Percentiles rank a stretch among this genome's conserved stretches.
Evolutionary conservation across 1,284 basidiomycete species (phyloP).

Genomic region (Sporisorium scitamineum): DNA sequence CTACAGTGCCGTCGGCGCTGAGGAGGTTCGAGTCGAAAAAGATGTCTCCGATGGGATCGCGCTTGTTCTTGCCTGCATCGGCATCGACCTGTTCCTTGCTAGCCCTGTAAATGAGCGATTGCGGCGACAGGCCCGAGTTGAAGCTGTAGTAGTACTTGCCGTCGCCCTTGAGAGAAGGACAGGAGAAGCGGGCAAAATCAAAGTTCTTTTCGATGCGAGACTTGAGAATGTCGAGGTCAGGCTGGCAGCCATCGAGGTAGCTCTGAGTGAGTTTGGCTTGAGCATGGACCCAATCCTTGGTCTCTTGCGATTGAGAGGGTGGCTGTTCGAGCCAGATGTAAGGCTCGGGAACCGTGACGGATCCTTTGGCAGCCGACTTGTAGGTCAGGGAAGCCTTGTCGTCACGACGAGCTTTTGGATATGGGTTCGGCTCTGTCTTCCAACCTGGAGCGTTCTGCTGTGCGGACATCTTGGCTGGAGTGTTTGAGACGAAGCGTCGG

Average conservation of each 20-base stretch:
- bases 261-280: constrained; percentile 60
- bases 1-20: constrained; percentile 63
- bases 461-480: constrained; percentile 16
- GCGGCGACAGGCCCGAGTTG: constrained; percentile 66
- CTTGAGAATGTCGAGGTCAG: constrained; percentile 59
- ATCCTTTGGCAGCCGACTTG: constrained; percentile 55
- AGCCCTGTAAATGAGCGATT: constrained; percentile 61
- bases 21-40: constrained; percentile 67
- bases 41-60: constrained; percentile 58
- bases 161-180: constrained; percentile 62
- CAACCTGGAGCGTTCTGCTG: constrained; percentile 54
- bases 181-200: constrained; percentile 63
- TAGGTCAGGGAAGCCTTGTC: constrained; percentile 54
- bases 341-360: constrained; percentile 64
- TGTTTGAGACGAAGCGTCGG: constrained; percentile 9
- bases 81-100: constrained; percentile 46
- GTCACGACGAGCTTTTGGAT: constrained; percentile 64
- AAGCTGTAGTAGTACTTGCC: constrained; percentile 66
- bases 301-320: constrained; percentile 62
- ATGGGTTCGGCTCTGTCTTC: constrained; percentile 55
- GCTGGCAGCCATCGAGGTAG: constrained; percentile 58
- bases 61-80: constrained; percentile 38
- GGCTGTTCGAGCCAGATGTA: constrained; percentile 68
- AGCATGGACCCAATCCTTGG: constrained; percentile 60
- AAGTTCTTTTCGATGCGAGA: constrained; percentile 60